These are phyloP conservation scores for Colletotrichum tamarilloi DNA, from an alignment of 2,329 filamentous ascomycete species.

Conservation along the genomic window DNA sequence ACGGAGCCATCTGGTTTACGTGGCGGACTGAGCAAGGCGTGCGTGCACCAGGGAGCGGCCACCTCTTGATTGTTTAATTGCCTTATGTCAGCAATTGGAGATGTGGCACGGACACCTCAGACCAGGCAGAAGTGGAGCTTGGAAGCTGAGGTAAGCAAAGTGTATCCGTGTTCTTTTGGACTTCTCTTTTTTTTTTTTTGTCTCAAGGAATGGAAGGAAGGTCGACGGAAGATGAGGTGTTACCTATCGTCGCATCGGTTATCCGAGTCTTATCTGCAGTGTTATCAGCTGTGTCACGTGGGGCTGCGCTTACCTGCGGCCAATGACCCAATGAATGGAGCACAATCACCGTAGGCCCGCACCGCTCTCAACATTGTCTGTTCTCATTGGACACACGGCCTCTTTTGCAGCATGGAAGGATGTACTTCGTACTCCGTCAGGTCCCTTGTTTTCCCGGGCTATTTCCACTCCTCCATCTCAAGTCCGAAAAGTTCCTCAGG, in stretches of 20 bases:
- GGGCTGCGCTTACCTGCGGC: constrained; percentile 7
- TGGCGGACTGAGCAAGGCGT: constrained; percentile 6
- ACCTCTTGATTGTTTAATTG: neutral
- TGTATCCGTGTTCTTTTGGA: neutral
- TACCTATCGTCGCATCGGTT: neutral
- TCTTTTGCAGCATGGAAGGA: no score
- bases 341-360: neutral
- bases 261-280: neutral
- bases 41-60: neutral
- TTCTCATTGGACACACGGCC: constrained; percentile 5
- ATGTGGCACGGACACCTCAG: neutral
- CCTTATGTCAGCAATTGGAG: constrained; percentile 14
- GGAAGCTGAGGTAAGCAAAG: neutral
- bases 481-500: constrained; percentile 33
- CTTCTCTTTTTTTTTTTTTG: neutral
- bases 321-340: constrained; percentile 1
- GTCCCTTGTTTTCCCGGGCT: constrained; percentile 33
- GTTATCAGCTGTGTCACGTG: neutral
- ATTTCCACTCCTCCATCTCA: constrained; percentile 20
- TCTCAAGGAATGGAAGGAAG: neutral
- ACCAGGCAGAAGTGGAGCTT: neutral
- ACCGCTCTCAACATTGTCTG: neutral
- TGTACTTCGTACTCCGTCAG: no score
- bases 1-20: constrained; percentile 25
- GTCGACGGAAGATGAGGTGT: neutral